These are phyloP conservation scores for Amaranthus hypochondriacus DNA, from an alignment of 148 eudicot species.

Conservation along the genomic window DNA sequence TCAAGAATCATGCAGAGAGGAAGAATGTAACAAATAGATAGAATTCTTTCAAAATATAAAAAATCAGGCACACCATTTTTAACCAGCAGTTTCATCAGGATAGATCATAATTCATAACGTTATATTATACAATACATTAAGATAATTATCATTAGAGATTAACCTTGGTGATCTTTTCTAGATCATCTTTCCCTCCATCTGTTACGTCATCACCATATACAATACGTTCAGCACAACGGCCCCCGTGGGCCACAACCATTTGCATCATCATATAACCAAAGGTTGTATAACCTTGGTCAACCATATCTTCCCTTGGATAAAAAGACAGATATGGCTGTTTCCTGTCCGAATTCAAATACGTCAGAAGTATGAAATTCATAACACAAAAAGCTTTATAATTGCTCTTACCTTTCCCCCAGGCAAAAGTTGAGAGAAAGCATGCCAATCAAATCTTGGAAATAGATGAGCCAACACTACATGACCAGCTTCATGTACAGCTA, in stretches of 20 bases:
- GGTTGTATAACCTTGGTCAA: slow-evolving; percentile 76
- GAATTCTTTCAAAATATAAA: background rate
- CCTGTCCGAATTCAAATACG: slow-evolving; percentile 40
- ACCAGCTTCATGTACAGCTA: slow-evolving; percentile 98
- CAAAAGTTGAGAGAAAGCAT: slow-evolving; percentile 94
- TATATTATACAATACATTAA: background rate
- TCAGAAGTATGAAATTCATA: background rate
- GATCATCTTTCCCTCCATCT: slow-evolving; percentile 86
- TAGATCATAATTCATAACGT: background rate
- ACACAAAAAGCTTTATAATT: background rate
- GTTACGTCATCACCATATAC: slow-evolving; percentile 84
- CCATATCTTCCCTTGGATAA: slow-evolving; percentile 87
- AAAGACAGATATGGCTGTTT: slow-evolving; percentile 89
- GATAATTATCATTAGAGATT: background rate
- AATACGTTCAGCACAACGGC: slow-evolving; percentile 83
- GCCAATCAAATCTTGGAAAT: slow-evolving; percentile 95
- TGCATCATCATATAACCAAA: slow-evolving; percentile 97
- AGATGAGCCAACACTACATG: slow-evolving; percentile 86
- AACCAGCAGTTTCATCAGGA: background rate
- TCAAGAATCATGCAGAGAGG: background rate
- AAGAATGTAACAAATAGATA: background rate
- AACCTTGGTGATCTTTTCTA: slow-evolving; percentile 81
- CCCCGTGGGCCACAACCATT: slow-evolving; percentile 97
- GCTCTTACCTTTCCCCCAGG: slow-evolving; percentile 87
- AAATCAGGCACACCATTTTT: background rate